Conservation (phyloP, 192 early-diverging fungal species). For the Mycoemilia scoparia region DNA sequence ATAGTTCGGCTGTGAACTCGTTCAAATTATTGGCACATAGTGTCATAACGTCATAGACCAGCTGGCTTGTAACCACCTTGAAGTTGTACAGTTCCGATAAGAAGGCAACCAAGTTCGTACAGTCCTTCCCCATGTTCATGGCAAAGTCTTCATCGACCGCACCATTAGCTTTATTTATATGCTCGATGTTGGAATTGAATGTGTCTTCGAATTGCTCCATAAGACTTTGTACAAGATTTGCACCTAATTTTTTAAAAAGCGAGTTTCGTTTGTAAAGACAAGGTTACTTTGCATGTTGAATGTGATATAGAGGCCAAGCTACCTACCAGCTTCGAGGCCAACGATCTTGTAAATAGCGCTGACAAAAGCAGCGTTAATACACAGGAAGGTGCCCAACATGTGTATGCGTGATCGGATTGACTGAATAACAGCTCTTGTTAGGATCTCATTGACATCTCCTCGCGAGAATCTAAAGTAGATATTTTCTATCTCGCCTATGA, state of each 20-base stretch:
- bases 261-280: not conserved
- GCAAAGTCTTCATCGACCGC: conserved; percentile 12
- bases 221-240: conserved; percentile 55
- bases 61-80: conserved; percentile 59
- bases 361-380: conserved; percentile 74
- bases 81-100: conserved; percentile 82
- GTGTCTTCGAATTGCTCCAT: conserved; percentile 50
- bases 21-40: conserved; percentile 46
- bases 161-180: conserved; percentile 1
- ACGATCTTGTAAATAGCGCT: conserved; percentile 58
- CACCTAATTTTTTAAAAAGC: conserved; percentile 18
- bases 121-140: conserved; percentile 40
- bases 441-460: conserved; percentile 66
- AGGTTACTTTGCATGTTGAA: conserved; percentile 5
- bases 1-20: conserved; percentile 75
- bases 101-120: conserved; percentile 63
- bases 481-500: conserved; percentile 61
- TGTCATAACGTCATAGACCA: conserved; percentile 76
- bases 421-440: conserved; percentile 55
- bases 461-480: conserved; percentile 42
- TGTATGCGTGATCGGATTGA: conserved; percentile 67
- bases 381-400: conserved; percentile 79
- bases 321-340: conserved; percentile 70
- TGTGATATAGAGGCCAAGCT: conserved; percentile 11
- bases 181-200: conserved; percentile 18